Evolutionary conservation across 2,329 filamentous ascomycete species (phyloP), one percentile per base, ranked within the genome.

Genomic region (Trichothecium roseum): DNA sequence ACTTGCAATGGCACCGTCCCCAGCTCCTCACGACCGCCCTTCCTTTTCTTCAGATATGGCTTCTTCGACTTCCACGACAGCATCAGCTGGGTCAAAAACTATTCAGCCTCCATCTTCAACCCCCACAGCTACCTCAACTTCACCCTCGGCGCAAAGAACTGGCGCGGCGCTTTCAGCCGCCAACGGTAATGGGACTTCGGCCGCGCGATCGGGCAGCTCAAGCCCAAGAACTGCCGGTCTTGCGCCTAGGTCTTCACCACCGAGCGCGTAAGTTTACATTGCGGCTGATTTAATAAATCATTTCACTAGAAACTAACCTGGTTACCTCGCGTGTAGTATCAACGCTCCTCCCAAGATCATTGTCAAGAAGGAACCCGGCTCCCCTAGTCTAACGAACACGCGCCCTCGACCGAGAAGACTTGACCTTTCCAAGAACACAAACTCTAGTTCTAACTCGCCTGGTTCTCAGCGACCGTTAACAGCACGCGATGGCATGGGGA

Each of bases 321-420:
- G 20, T 10, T 24, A 24, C 6, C 20, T 6, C 20, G 10, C 10
- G 39, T 69, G 68, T 62, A 68, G 60, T 66, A 71, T 55, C 60
- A 63, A 56, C 56, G 68, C 62, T 31, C 58, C 61, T 18, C 84
- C 84, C 28, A 88, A 85, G 63, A 93, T 95, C 43, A 73, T 94
- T 44, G 88, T 98, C 40, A 96, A 96, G 69, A 95, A 95, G 62
- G 91, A 98, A 59, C 88, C 88, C 24, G 76, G 82, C 29, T 95
- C 89, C 32, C 89, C 89, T 36, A 82, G 82, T 43, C 75, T 91
- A 51, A 69, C 77, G 35, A 74, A 77, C 40, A 74, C 81, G 36
- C 74, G 84, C 35, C 84, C 85, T 51, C 74, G 84, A 39, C 84
- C 84, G 12, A 74, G 81, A 51, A 81, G 77, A 52, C 71, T 93